Conservation (phyloP, 179 eudicot genomes). For the Amaranthus tricolor region DNA sequence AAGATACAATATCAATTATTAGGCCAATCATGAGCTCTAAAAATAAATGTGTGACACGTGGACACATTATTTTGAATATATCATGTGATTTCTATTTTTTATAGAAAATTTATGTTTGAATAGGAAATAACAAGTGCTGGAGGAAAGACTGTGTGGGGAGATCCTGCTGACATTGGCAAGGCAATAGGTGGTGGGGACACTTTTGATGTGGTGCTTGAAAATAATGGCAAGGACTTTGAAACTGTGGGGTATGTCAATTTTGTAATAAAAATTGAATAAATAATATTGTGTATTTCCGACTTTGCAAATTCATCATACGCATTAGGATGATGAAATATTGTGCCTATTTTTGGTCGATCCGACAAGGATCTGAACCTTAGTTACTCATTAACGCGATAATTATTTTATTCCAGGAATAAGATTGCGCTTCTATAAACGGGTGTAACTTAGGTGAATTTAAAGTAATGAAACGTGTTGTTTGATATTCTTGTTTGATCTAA, state of each 20-base stretch:
- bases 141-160: conserved; percentile 93
- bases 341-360: too few relatives aligned
- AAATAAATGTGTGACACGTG: too few relatives aligned
- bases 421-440: too few relatives aligned
- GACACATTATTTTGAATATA: neutral
- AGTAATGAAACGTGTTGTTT: too few relatives aligned
- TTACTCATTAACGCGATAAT: too few relatives aligned
- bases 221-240: conserved; percentile 97
- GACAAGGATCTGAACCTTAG: too few relatives aligned
- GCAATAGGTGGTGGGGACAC: conserved; percentile 62
- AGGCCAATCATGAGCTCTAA: too few relatives aligned
- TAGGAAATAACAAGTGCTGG: conserved; percentile 91
- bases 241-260: conserved; percentile 52
- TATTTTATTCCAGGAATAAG: too few relatives aligned
- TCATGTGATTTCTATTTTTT: neutral
- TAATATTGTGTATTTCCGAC: neutral
- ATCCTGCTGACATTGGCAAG: conserved; percentile 69
- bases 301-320: too few relatives aligned
- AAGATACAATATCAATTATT: too few relatives aligned
- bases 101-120: neutral
- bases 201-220: conserved; percentile 87
- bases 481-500: neutral
- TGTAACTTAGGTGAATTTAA: too few relatives aligned
- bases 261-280: neutral
- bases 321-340: too few relatives aligned